Conservation (phyloP, 805 yeast genomes). For the Lachancea meyersii region DNA sequence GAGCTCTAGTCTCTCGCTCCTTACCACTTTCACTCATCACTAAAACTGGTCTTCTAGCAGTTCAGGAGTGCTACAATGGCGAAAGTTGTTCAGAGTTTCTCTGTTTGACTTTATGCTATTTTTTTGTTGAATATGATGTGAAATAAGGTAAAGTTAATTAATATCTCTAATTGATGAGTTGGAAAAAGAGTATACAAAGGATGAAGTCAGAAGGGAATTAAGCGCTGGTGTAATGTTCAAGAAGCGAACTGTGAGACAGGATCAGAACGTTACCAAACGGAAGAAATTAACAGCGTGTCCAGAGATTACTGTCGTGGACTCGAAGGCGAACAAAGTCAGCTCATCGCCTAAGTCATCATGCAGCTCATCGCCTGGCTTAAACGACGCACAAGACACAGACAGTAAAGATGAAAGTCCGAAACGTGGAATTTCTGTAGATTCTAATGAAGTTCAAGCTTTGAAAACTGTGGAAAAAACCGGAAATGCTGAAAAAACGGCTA, state of each 20-base stretch:
- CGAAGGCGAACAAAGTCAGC: neutral
- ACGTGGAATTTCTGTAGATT: neutral
- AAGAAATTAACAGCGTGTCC: neutral
- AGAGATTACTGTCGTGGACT: neutral
- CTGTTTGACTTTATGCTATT: too few species aligned
- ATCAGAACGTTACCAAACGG: conserved; percentile 12
- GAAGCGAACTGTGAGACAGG: conserved; percentile 16
- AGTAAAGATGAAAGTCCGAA: neutral
- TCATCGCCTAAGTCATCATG: neutral
- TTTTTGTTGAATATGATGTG: neutral
- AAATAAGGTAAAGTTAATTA: neutral
- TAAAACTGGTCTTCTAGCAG: neutral
- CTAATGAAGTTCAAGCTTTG: neutral
- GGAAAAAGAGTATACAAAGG: neutral
- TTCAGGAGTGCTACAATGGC: neutral
- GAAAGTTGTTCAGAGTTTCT: neutral
- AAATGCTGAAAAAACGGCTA: neutral
- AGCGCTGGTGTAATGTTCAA: conserved; percentile 19
- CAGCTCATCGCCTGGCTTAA: conserved; percentile 11
- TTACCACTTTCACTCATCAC: conserved; percentile 9
- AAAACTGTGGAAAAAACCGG: neutral
- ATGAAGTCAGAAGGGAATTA: neutral
- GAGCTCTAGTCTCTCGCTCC: conserved; percentile 25
- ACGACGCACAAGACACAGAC: neutral
- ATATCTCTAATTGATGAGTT: neutral